Evolutionary conservation across 148 eudicot genomes (phyloP), one percentile per base, ranked within the genome.

Genomic region (Fagopyrum homotropicum): DNA sequence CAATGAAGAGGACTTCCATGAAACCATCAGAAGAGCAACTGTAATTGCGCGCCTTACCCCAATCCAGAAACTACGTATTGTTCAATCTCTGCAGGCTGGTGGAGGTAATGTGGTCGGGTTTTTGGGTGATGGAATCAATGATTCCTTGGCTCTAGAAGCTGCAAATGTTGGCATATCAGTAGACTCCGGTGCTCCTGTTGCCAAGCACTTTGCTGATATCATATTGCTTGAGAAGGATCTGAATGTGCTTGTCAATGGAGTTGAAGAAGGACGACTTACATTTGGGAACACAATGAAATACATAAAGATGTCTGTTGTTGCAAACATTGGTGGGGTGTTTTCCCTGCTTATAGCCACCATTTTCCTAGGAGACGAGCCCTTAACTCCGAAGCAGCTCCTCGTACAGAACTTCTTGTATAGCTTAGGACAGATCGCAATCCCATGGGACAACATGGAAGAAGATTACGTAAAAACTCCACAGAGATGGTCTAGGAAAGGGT

Each of bases 381-480:
- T 81, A 70, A 79, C 82, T 0, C 84, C 88, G 12, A 73, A 81
- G 19, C 86, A 85, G 78, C 86, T 85, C 55, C 78, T 85, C 12
- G 78, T 77, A 1, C 88, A 85, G 79, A 83, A 83, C 81, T 85
- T 83, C 75, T 64, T 85, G 76, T 85, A 83, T 45, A 83, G 73
- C 79, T 47, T 85, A 15, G 88, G 88, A 7, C 83, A 85, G 74
- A 85, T 85, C 19, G 78, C 86, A 14, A 83, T 85, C 17, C 86
- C 88, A 11, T 81, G 88, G 88, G 86, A 83, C 59, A 85, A 81
- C n/a, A 81, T 85, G 83, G 86, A 81, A 75, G 86, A 83, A 12
- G 81, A 83, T 45, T 85, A 81, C 69, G 82, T 83, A 55, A 79
- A 76, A 54, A 79, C 70, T 1, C 88, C 88, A 7, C 84, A 81